Conservation (phyloP, 2,329 filamentous ascomycete species). For the Ophiosphaerella herpotricha region DNA sequence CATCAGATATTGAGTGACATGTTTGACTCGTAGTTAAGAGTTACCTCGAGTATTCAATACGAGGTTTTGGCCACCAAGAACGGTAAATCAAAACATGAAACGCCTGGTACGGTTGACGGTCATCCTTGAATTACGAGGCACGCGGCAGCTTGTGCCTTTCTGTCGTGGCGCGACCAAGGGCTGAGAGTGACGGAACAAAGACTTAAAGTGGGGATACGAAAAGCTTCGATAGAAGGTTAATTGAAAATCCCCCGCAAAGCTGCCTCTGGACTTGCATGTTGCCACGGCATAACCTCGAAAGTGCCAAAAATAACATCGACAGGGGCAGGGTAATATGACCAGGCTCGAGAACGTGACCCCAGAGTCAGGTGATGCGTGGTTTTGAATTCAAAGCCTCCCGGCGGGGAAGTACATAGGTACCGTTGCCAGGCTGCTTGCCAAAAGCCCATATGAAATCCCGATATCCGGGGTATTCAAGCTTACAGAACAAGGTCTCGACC, state of each 20-base stretch:
- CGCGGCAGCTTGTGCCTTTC: slow-evolving; percentile 1
- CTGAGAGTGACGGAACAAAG: slow-evolving; percentile 16
- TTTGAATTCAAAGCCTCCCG: slow-evolving; percentile 4
- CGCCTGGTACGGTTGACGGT: slow-evolving; percentile 7
- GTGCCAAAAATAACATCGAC: slow-evolving; percentile 35
- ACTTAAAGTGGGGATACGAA: slow-evolving; percentile 39
- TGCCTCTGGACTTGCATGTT: slow-evolving; percentile 23
- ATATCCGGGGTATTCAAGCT: slow-evolving; percentile 28
- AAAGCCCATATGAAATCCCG: slow-evolving; percentile 15
- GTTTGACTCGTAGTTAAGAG: slow-evolving; percentile 14
- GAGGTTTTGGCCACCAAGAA: slow-evolving; percentile 17
- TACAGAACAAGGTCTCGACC: slow-evolving; percentile 43
- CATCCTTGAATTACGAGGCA: slow-evolving; percentile 8
- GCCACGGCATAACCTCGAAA: slow-evolving; percentile 6
- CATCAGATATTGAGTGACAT: slow-evolving; percentile 29
- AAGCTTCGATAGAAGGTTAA: slow-evolving; percentile 36
- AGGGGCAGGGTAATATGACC: slow-evolving; percentile 24
- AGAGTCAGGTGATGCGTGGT: slow-evolving; percentile 32
- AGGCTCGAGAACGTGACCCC: slow-evolving; percentile 22
- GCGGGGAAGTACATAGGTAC: slow-evolving; percentile 2
- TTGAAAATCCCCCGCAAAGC: slow-evolving; percentile 22
- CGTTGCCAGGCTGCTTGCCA: slow-evolving; percentile 6
- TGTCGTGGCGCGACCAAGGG: slow-evolving; percentile 8
- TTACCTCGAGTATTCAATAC: slow-evolving; percentile 17
- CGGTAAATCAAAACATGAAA: neutral